Base-by-base conservation (phyloP, 768 basidiomycete genomes). In the Pholiota molesta region DNA sequence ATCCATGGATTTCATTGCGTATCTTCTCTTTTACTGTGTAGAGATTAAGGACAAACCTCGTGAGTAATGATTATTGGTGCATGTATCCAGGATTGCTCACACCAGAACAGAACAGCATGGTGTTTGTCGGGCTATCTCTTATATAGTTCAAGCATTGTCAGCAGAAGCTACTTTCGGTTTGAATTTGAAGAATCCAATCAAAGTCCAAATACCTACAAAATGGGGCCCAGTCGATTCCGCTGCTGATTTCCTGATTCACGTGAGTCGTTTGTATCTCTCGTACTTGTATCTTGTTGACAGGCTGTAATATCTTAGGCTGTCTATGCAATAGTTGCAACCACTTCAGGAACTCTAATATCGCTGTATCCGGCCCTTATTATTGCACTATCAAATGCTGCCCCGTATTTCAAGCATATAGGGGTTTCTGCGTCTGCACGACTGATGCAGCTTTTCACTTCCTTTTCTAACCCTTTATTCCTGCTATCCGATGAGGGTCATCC, bases 401-500 rank as follows among this genome's bases (percentile, higher is more conserved):
- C 97, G 0, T 89, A 92, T 73, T 85, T 97, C 67, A 89, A 88
- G 74, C 85, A 91, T 65, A 79, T 97, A 21, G 88, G 88, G 42
- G 85, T 95, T 52, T 86, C 88, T 33, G 87, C 94, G 13, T 91
- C 95, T 3, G 90, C 92, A 5, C 84, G 92, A 17, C 81, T 99
- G 7, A 72, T 96, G 37, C 95, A 97, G 73, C 83, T 99, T 6
- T 94, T 97, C 76, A 89, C 85, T 29, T 94, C 97, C 0, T 97
- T 99, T 72, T 89, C 94, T 5, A 93, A 90, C 62, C 93, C 97
- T 0, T 77, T 87, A 2, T 98, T 98, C 74, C 77, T 99, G 35
- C 77, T 99, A 19, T 89, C 92, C 2, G 97, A 99, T 64, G 97
- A 98, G 74, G 94, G 96, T 7, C 95, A 98, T 71, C 97, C 97